Percentiles rank a stretch among this genome's conserved stretches.
Evolutionary conservation across 768 basidiomycete genomes (phyloP).

Genomic region (Clavaria fumosa): DNA sequence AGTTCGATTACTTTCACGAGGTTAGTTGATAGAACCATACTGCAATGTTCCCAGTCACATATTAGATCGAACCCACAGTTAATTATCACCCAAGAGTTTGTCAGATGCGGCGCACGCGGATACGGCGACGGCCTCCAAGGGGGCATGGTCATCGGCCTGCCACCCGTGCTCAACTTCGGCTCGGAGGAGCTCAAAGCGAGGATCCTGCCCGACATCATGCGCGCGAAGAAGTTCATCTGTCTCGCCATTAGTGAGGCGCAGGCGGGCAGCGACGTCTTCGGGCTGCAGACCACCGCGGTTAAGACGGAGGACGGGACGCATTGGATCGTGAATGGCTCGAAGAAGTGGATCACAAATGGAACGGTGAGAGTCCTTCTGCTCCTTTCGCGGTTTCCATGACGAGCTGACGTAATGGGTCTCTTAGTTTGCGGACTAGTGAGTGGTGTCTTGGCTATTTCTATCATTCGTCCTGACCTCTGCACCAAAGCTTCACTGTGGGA

Average conservation of each 20-base stretch:
- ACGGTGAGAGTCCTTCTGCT: conserved; percentile 36
- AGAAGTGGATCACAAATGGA: conserved; percentile 75
- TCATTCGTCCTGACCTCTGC: conserved; percentile 26
- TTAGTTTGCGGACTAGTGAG: conserved; percentile 6
- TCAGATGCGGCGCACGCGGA: conserved; percentile 53
- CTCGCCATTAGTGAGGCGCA: conserved; percentile 84
- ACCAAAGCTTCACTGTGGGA: conserved; percentile 40
- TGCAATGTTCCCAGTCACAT: neutral
- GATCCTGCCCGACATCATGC: conserved; percentile 49
- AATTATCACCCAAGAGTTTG: conserved; percentile 66
- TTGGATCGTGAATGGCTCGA: conserved; percentile 53
- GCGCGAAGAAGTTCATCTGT: conserved; percentile 65
- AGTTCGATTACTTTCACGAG: conserved; percentile 87
- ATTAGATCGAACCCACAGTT: conserved; percentile 25
- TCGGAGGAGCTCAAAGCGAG: conserved; percentile 31
- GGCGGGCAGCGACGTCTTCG: conserved; percentile 70
- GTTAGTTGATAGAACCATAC: conserved; percentile 14
- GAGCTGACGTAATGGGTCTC: conserved; percentile 11
- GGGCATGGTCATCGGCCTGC: conserved; percentile 72
- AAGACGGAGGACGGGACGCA: conserved; percentile 68
- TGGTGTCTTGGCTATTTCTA: neutral
- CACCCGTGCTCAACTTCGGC: conserved; percentile 76
- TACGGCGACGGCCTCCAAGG: conserved; percentile 69
- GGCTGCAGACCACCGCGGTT: conserved; percentile 55
- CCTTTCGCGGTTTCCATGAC: conserved; percentile 38